Percentiles rank a stretch among this genome's conserved stretches.
Conservation (phyloP, 2,329 filamentous ascomycete genomes). For the Aureobasidium subglaciale region DNA sequence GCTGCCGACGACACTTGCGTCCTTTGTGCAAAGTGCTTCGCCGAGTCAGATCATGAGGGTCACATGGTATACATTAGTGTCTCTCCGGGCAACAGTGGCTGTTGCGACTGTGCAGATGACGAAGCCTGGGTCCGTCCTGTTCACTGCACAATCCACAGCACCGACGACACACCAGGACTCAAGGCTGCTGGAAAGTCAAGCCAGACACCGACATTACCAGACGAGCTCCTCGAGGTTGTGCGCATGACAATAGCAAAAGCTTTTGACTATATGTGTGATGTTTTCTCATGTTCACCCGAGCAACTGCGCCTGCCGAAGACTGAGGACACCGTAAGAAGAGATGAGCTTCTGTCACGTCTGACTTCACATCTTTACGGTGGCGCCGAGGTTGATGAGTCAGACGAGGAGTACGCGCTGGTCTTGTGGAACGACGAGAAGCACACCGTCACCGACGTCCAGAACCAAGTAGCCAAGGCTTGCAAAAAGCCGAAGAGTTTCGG, state of each 20-base stretch:
- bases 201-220: constrained; percentile 48
- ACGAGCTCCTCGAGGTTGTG: constrained; percentile 69
- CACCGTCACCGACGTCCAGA: constrained; percentile 80
- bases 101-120: constrained; percentile 93
- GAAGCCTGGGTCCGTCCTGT: constrained; percentile 89
- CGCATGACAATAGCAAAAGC: constrained; percentile 77
- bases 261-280: constrained; percentile 93
- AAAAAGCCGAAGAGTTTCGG: constrained; percentile 63
- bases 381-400: constrained; percentile 51
- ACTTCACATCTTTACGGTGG: constrained; percentile 62
- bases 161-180: constrained; percentile 31
- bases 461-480: constrained; percentile 87
- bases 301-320: constrained; percentile 84
- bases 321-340: constrained; percentile 67
- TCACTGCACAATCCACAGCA: constrained; percentile 88
- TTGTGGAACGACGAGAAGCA: constrained; percentile 99
- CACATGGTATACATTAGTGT: constrained; percentile 87
- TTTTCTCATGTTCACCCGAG: constrained; percentile 95
- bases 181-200: constrained; percentile 50
- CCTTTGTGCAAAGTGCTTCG: constrained; percentile 88
- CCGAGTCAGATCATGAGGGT: constrained; percentile 87
- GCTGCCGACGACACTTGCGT: constrained; percentile 93
- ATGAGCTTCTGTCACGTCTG: constrained; percentile 74
- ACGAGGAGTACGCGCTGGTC: constrained; percentile 72
- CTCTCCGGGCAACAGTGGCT: constrained; percentile 85